phyloP scores from a whole-genome alignment of 768 basidiomycete genomes.

The Phaeotremella skinneri region DNA sequence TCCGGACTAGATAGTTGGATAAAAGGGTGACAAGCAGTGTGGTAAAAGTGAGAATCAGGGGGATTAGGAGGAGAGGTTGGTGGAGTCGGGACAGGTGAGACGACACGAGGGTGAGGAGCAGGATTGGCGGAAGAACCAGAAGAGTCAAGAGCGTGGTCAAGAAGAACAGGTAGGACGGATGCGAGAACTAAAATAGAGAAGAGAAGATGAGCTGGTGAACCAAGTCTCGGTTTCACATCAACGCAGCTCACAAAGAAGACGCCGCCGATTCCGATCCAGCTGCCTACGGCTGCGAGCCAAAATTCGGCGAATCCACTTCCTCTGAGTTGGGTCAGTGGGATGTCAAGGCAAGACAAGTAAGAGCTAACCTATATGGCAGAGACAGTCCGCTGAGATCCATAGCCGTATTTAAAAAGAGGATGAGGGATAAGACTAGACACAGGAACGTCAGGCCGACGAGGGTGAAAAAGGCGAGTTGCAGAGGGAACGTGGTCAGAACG shows the following conservation, averaged over 20 bases:
- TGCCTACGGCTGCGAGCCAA: conserved; percentile 46
- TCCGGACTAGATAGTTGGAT: conserved; percentile 43
- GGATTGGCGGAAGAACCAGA: conserved; percentile 40
- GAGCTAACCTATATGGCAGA: conserved; percentile 33
- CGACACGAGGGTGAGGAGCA: conserved; percentile 44
- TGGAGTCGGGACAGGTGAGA: conserved; percentile 33
- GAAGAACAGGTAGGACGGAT: conserved; percentile 50
- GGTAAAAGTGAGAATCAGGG: conserved; percentile 34
- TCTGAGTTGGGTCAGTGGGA: conserved; percentile 11
- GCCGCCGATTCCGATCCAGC: conserved; percentile 47
- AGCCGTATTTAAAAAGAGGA: conserved; percentile 43
- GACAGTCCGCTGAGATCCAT: conserved; percentile 30
- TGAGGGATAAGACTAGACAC: conserved; percentile 34
- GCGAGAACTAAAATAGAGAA: conserved; percentile 45
- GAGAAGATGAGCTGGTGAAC: no score
- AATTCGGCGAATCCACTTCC: conserved; percentile 48
- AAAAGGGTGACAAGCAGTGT: conserved; percentile 42
- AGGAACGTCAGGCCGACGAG: conserved; percentile 37
- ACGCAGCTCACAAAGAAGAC: conserved; percentile 41
- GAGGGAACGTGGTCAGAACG: conserved; percentile 45
- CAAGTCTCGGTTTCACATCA: neutral
- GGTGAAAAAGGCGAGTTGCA: conserved; percentile 37
- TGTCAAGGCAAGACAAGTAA: neutral
- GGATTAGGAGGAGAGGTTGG: conserved; percentile 41
- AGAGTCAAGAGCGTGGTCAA: conserved; percentile 44